Conservation (phyloP, 139 green algal genomes). For the Picochlorum sp. region DNA sequence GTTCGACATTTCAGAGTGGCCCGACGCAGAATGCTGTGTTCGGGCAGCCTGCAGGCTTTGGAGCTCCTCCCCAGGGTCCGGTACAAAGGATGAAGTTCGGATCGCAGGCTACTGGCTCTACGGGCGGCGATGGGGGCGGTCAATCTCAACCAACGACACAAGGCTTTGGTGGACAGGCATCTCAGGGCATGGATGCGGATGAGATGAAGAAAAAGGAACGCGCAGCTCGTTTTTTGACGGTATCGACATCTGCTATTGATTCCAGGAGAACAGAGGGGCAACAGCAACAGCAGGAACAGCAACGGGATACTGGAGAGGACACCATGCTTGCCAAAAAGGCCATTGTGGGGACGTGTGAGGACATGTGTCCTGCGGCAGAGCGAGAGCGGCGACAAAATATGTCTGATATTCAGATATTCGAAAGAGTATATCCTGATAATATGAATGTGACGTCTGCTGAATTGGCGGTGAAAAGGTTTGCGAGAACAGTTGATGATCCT, state of each 20-base stretch:
- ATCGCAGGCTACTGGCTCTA: conserved; percentile 18
- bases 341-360: conserved; percentile 47
- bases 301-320: not conserved
- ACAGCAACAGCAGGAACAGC: not conserved
- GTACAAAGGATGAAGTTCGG: not conserved
- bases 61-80: too few species aligned
- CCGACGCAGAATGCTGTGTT: too few species aligned
- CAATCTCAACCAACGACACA: not conserved
- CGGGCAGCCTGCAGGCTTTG: too few species aligned
- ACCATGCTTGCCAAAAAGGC: not conserved
- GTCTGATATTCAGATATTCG: conserved; percentile 57
- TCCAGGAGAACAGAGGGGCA: not conserved
- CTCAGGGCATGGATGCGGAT: conserved; percentile 1
- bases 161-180: not conserved
- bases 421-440: conserved; percentile 39
- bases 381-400: conserved; percentile 33
- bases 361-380: conserved; percentile 64
- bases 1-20: too few species aligned
- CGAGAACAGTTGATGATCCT: conserved; percentile 47
- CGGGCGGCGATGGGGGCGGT: conserved; percentile 3
- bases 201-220: conserved; percentile 14
- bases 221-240: conserved; percentile 10
- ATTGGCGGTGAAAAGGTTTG: conserved; percentile 68
- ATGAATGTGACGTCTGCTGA: conserved; percentile 26
- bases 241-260: not conserved